A percentile compares a stretch with the other conserved stretches of the same genome.
Conservation (phyloP, 371 early-diverging fungal species). For the Amoeboaphelidium protococcarum region DNA sequence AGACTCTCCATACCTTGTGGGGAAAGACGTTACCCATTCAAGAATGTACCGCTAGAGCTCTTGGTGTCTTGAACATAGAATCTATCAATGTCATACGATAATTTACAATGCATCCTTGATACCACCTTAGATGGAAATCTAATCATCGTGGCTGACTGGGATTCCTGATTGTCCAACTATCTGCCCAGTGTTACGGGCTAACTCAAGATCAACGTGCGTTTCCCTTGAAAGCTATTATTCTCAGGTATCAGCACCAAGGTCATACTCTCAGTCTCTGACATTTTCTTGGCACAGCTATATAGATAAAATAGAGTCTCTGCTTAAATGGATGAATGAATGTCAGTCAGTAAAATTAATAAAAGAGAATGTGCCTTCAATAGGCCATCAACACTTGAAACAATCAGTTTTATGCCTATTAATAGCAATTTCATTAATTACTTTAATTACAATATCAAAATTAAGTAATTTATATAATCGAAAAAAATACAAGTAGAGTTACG, state of each 20-base stretch:
- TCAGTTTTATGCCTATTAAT: too few species aligned
- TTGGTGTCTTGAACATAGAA: conserved; percentile 13
- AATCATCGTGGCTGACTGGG: neutral
- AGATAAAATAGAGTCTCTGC: too few species aligned
- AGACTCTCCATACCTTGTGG: conserved; percentile 10
- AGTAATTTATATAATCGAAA: too few species aligned
- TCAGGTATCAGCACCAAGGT: neutral
- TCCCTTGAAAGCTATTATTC: neutral
- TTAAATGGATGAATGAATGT: too few species aligned
- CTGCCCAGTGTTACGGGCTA: neutral
- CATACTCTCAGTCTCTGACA: neutral
- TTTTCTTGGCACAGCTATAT: too few species aligned
- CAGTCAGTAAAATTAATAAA: too few species aligned
- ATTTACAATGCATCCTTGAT: neutral
- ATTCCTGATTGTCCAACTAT: neutral
- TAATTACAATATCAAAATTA: too few species aligned
- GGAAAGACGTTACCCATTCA: conserved; percentile 11
- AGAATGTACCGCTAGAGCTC: conserved; percentile 14
- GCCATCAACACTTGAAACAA: too few species aligned
- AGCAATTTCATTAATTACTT: too few species aligned
- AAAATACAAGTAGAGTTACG: too few species aligned
- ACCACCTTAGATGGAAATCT: neutral
- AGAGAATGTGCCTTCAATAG: too few species aligned
- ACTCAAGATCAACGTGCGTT: neutral
- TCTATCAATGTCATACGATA: neutral